phyloP scores from a whole-genome alignment of 148 eudicot genomes.

The Spergularia bocconei region DNA sequence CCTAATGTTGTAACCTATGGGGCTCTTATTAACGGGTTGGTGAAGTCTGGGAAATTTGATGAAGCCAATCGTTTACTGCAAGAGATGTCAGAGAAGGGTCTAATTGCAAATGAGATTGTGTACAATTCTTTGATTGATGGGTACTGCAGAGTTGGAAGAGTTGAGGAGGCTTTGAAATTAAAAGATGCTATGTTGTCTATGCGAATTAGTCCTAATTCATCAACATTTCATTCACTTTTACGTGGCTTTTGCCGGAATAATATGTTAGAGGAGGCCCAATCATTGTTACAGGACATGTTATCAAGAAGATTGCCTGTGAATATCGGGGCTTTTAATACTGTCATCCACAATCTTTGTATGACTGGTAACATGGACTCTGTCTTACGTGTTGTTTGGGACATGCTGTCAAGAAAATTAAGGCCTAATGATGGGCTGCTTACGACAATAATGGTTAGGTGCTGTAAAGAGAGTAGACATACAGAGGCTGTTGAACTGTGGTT shows the following conservation, averaged over 20 bases:
- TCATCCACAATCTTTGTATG: conserved; percentile 45
- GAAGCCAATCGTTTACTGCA: conserved; percentile 52
- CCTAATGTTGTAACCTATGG: conserved; percentile 68
- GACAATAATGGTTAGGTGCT: conserved; percentile 51
- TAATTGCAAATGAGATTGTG: conserved; percentile 62
- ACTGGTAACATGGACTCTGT: conserved; percentile 48
- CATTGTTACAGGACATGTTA: conserved; percentile 57
- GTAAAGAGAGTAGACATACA: conserved; percentile 52
- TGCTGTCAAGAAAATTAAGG: conserved; percentile 61
- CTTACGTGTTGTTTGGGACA: conserved; percentile 38
- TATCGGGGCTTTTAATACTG: conserved; percentile 49
- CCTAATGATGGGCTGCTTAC: conserved; percentile 71
- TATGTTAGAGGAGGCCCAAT: conserved; percentile 55
- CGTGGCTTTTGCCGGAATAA: conserved; percentile 65
- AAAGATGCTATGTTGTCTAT: conserved; percentile 63
- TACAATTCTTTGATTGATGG: conserved; percentile 79
- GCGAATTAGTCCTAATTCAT: conserved; percentile 56
- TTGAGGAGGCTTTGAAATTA: conserved; percentile 47
- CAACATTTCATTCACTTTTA: conserved; percentile 65
- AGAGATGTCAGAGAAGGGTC: conserved; percentile 61
- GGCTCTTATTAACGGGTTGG: conserved; percentile 62
- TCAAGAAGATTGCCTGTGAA: conserved; percentile 45
- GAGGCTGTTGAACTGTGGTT: conserved; percentile 65
- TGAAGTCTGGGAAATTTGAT: conserved; percentile 50
- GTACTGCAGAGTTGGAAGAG: conserved; percentile 62